Evolutionary conservation across 129 eudicot species (phyloP), one percentile per base, ranked within the genome.

Genomic region (Helianthus tuberosus): DNA sequence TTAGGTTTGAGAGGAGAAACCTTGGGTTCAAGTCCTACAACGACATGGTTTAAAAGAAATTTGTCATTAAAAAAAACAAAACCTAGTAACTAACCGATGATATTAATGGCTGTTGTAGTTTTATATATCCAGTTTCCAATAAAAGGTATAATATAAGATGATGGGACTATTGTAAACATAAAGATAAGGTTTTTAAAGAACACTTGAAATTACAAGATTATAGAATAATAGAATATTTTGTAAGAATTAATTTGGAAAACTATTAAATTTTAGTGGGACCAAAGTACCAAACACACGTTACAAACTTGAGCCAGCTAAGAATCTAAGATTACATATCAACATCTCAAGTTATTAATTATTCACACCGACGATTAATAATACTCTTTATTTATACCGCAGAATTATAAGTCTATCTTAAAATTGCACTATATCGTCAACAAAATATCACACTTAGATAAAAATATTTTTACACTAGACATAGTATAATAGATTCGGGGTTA

Each of bases 251-350:
- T 43, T 43, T 43, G 47, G 47, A 1, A 43, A 43, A 43, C 47
- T 43, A 43, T 43, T 6, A 6, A 9, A 43, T 10, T 61, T 20
- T 46, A 29, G 69, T 48, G 20, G 70, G 62, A 14, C 69, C 61
- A 57, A 35, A 44, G 14, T 44, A 29, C 57, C 9, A 47, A 29
- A 58, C 63, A 49, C 62, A 59, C 38, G 38, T 46, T 36, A 47
- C 75, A 68, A 47, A 68, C 16, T 48, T 71, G 75, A 75, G 71
- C 81, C 81, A 77, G 70, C 81, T 77, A 68, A 29, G 23, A 15
- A n/a, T 25, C 20, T 58, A 36, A 4, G 14, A 43, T 59, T 47
- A 8, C 53, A 58, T 14, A 68, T 11, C 6, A 9, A 58, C 61
- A 13, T 49, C 75, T 58, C 59, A 4, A 7, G 5, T 48, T 10